Evolutionary conservation across 371 early-diverging fungal genomes (phyloP).

Genomic region (Rhizopus sp.): DNA sequence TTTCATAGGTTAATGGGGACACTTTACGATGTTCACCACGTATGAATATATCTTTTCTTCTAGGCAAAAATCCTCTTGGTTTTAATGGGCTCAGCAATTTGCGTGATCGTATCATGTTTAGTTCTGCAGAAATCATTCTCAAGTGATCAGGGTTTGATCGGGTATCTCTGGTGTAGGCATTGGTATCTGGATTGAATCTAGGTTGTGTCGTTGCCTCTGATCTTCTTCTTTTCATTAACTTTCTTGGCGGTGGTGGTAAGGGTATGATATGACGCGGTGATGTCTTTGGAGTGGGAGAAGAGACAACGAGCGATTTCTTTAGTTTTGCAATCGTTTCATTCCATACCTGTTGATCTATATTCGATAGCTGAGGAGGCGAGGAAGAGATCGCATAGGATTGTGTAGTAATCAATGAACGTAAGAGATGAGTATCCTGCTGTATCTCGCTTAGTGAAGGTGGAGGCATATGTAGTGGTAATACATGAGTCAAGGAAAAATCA

Average conservation of each 20-base stretch:
- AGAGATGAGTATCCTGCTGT: slow-evolving; percentile 1
- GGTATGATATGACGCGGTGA: slow-evolving; percentile 32
- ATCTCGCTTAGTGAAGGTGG: slow-evolving; percentile 49
- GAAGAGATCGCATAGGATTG: slow-evolving; percentile 38
- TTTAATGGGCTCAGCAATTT: slow-evolving; percentile 60
- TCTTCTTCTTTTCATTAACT: slow-evolving; percentile 34
- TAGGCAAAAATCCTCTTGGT: slow-evolving; percentile 59
- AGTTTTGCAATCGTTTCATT: slow-evolving; percentile 22
- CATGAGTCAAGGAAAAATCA: slow-evolving; percentile 44
- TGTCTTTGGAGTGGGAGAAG: slow-evolving; percentile 7
- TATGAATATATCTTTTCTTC: slow-evolving; percentile 55
- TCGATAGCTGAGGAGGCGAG: slow-evolving; percentile 34
- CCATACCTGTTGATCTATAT: slow-evolving; percentile 25
- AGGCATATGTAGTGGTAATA: slow-evolving; percentile 52
- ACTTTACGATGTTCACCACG: slow-evolving; percentile 30
- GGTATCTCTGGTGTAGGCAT: slow-evolving; percentile 56
- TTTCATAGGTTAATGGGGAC: slow-evolving; percentile 26
- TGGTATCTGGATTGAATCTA: slow-evolving; percentile 50
- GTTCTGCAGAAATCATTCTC: slow-evolving; percentile 61
- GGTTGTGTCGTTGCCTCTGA: slow-evolving; percentile 55
- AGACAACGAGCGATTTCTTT: slow-evolving; percentile 17
- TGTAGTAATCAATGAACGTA: slow-evolving; percentile 34
- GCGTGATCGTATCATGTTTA: slow-evolving; percentile 58
- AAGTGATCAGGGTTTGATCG: slow-evolving; percentile 62
- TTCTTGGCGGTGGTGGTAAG: slow-evolving; percentile 44